Percentiles rank a stretch among this genome's conserved stretches.
Evolutionary conservation across 176 grass and related monocot species (phyloP).

Genomic region (Carex scoparia): DNA sequence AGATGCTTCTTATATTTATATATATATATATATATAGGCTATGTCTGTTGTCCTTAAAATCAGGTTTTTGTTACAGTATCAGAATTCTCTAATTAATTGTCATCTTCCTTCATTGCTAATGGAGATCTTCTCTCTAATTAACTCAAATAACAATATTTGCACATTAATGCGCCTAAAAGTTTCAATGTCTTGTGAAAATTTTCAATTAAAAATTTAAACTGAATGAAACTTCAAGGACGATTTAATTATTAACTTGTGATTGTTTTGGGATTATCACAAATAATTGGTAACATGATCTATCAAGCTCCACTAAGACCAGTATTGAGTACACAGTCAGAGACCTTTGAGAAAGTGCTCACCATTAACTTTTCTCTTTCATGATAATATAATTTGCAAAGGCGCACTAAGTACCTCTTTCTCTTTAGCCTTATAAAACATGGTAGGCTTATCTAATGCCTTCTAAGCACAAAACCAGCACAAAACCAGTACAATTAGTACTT

Average conservation of each 20-base stretch:
- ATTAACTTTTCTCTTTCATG: constrained; percentile 37
- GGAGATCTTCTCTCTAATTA: neutral
- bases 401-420: constrained; percentile 26
- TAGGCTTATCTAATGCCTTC: neutral
- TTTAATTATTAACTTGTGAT: neutral
- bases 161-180: neutral
- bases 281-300: constrained; percentile 6
- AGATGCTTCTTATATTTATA: no score
- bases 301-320: constrained; percentile 41
- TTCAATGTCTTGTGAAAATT: neutral
- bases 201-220: neutral
- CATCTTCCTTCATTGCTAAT: neutral
- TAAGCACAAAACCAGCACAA: constrained; percentile 9
- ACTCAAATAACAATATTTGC: neutral
- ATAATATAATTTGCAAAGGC: constrained; percentile 45
- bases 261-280: constrained; percentile 9
- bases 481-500: constrained; percentile 8
- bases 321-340: constrained; percentile 41
- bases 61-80: neutral
- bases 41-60: neutral
- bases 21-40: neutral
- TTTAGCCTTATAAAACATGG: constrained; percentile 24
- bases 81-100: neutral
- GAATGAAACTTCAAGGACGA: neutral
- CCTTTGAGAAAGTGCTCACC: constrained; percentile 26